Evolutionary conservation across 257 asterid species (phyloP), one percentile per base, ranked within the genome.

Genomic region (Fraxinus pennsylvanica): DNA sequence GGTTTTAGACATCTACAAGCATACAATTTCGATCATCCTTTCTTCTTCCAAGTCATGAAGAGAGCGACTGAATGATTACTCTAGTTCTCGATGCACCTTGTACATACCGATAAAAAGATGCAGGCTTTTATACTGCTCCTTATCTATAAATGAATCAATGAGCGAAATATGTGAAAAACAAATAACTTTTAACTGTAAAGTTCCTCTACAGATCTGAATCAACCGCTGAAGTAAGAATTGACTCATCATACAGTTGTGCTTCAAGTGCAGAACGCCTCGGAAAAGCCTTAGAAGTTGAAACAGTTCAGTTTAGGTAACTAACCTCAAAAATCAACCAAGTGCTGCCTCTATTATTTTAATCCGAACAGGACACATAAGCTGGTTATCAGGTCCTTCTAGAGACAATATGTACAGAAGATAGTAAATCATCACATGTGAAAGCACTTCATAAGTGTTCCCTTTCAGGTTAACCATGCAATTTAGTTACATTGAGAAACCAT

Each of bases 81-180:
- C 38, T 41, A 74, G 36, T 13, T 57, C 17, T 35, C 14, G 33
- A 25, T 14, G 45, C 76, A 27, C 66, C 75, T 81, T 38, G 47
- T 73, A 83, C 86, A 83, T 67, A 63, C 25, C 75, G 61, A 67
- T 50, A 68, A 70, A 67, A 68, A 27, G 22, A 35, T 21, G 38
- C 72, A 50, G 15, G 68, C 45, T 72, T 76, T 22, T 61, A 54
- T 80, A 79, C 54, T 71, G 68, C 82, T 68, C 59, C 79, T 70
- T 38, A 77, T 71, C 69, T 73, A 73, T 27, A 68, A 45, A 47
- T 36, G 71, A 30, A 71, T 15, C 38, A 54, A 72, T 22, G 21
- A 79, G 68, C 4, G 41, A 45, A 83, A 78, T 45, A 71, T 74
- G 77, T 29, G 68, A 65, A 36, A 54, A 78, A 72, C 79, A 81